Percentiles rank a stretch among this genome's conserved stretches.
phyloP scores from a whole-genome alignment of 495 filamentous ascomycete species.

The Penicillium daleae region DNA sequence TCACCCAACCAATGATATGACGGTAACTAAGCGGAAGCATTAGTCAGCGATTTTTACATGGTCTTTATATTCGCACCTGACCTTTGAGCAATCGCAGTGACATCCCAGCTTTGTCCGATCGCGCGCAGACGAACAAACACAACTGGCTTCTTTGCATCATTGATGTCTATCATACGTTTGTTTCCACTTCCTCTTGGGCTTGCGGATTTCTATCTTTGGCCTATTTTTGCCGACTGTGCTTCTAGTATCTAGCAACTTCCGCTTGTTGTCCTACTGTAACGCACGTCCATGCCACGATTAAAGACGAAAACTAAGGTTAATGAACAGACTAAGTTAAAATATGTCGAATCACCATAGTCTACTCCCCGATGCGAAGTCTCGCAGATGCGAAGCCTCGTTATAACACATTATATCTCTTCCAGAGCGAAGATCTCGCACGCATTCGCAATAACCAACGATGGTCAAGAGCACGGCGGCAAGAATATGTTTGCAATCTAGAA shows the following conservation, averaged over 20 bases:
- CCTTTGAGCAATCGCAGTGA: neutral
- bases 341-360: neutral
- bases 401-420: constrained; percentile 4
- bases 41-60: constrained; percentile 1
- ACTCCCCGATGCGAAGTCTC: neutral
- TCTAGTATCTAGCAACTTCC: neutral
- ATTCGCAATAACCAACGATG: constrained; percentile 72
- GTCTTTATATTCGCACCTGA: neutral
- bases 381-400: too few species aligned
- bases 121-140: neutral
- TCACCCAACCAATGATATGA: neutral
- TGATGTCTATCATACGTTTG: neutral
- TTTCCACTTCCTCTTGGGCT: neutral
- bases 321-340: neutral
- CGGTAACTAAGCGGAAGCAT: too few species aligned
- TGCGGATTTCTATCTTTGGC: neutral
- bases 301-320: too few species aligned
- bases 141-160: neutral
- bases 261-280: neutral
- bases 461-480: constrained; percentile 69
- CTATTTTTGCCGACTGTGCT: neutral
- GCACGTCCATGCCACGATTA: neutral
- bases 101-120: neutral
- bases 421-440: constrained; percentile 11
- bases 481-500: constrained; percentile 70